phyloP scores from a whole-genome alignment of 2,329 filamentous ascomycete genomes.

The Hypoxylon sp. region DNA sequence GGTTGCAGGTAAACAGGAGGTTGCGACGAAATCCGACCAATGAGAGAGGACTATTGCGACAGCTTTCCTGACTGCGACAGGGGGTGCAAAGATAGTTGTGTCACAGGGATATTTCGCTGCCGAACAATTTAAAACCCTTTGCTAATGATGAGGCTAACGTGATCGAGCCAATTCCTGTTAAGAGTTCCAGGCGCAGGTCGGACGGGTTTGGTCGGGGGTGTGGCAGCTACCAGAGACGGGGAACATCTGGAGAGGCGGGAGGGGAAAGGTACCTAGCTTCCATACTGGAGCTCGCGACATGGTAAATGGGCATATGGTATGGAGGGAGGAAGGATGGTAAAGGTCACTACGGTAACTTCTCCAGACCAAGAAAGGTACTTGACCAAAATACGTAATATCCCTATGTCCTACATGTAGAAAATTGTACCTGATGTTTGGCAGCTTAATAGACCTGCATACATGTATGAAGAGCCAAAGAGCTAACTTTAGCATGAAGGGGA shows the following conservation, averaged over 20 bases:
- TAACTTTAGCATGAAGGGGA: constrained; percentile 20
- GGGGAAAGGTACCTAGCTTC: constrained; percentile 17
- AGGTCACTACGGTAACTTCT: constrained; percentile 24
- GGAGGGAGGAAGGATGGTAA: not conserved
- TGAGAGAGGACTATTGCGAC: constrained; percentile 42
- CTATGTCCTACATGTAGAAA: constrained; percentile 7
- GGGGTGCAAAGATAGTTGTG: constrained; percentile 41
- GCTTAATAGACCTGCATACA: constrained; percentile 16
- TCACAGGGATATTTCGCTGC: constrained; percentile 41
- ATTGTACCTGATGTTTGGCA: constrained; percentile 20
- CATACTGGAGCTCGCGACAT: constrained; percentile 1
- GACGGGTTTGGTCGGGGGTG: constrained; percentile 15
- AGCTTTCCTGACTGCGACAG: constrained; percentile 41
- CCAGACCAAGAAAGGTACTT: constrained; percentile 5
- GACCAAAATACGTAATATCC: not conserved
- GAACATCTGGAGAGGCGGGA: constrained; percentile 14
- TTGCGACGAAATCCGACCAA: constrained; percentile 47
- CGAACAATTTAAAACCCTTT: constrained; percentile 45
- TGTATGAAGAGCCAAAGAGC: constrained; percentile 4
- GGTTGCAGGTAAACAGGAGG: constrained; percentile 51
- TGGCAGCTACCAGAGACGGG: constrained; percentile 20
- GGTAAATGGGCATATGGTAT: constrained; percentile 6
- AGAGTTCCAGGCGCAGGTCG: constrained; percentile 32
- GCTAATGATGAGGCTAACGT: constrained; percentile 44
- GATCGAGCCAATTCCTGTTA: constrained; percentile 45